Evolutionary conservation across 345 rosid species (phyloP), one percentile per base, ranked within the genome.

Genomic region (Excoecaria agallocha): DNA sequence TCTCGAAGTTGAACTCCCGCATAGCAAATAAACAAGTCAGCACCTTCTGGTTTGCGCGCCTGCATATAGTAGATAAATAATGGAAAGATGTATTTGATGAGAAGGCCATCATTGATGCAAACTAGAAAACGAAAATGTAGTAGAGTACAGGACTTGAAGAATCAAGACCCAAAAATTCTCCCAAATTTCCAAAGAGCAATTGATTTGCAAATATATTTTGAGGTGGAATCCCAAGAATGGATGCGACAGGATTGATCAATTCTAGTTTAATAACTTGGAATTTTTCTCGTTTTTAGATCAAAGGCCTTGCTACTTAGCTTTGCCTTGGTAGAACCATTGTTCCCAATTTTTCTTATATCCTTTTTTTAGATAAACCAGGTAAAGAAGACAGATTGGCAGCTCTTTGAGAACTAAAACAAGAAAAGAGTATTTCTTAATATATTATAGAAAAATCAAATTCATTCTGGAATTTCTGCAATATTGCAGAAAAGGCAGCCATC

Each of bases 31-130:
- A 90, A 95, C 81, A 95, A 45, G 72, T 90, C 94, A 0, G 97
- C 97, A 8, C 98, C 97, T 80, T 92, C 99, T n/a, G 94, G 96
- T 83, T 79, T 72, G 48, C 92, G 89, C 24, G 99, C 98, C 97
- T 92, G 74, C 59, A 72, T 20, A n/a, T 16, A 12, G 52, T 4
- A 19, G 60, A 46, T 51, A 37, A 59, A 54, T 12, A 24, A 24
- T 43, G n/a, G 17, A 52, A 74, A 24, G 6, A 17, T 54, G 65
- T 8, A 19, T 35, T n/a, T 37, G 62, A 60, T 30, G 16, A 63
- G 16, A 61, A 49, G 12, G n/a, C 48, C 52, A 2, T 3, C 43
- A 8, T 46, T 5, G 12, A 48, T 4, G 45, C 11, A 68, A 8
- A 25, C 3, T 5, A 19, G 9, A 25, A 59, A 24, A 15, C 15